phyloP scores from a whole-genome alignment of 139 green algal species.

The Volvox reticuliferus region DNA sequence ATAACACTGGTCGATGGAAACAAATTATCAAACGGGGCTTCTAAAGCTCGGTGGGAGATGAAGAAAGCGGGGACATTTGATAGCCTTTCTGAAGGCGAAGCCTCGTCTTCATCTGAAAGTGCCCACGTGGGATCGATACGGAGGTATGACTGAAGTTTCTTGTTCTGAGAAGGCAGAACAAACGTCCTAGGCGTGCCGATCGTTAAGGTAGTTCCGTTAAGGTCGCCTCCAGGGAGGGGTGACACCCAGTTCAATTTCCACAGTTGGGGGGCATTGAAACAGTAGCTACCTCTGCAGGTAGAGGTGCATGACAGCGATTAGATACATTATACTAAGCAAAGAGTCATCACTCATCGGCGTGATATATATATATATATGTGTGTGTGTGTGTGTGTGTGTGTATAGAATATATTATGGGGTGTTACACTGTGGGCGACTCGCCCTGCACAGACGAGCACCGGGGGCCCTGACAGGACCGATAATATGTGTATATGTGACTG shows the following conservation, averaged over 20 bases:
- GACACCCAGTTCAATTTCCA: conserved; percentile 1
- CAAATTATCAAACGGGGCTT: neutral
- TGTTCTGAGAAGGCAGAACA: neutral
- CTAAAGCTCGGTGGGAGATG: neutral
- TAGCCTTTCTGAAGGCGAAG: too few species aligned
- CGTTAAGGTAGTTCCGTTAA: neutral
- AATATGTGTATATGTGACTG: too few species aligned
- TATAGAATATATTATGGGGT: too few species aligned
- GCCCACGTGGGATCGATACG: conserved; percentile 29
- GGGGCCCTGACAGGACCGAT: too few species aligned
- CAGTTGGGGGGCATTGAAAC: neutral
- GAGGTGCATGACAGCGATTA: too few species aligned
- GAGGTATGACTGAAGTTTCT: neutral
- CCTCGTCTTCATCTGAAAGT: neutral
- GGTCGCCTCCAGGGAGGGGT: neutral
- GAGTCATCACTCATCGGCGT: too few species aligned
- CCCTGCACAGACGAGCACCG: too few species aligned
- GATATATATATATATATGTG: too few species aligned
- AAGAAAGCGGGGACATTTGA: conserved; percentile 3
- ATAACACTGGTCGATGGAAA: neutral
- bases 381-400: too few species aligned
- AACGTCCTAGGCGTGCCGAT: neutral
- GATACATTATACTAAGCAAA: too few species aligned
- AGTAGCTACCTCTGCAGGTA: neutral
- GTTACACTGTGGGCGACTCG: too few species aligned